A percentile compares a stretch with the other conserved stretches of the same genome.
phyloP scores from a whole-genome alignment of 1,284 basidiomycete genomes.

The Quambalaria eucalypti region DNA sequence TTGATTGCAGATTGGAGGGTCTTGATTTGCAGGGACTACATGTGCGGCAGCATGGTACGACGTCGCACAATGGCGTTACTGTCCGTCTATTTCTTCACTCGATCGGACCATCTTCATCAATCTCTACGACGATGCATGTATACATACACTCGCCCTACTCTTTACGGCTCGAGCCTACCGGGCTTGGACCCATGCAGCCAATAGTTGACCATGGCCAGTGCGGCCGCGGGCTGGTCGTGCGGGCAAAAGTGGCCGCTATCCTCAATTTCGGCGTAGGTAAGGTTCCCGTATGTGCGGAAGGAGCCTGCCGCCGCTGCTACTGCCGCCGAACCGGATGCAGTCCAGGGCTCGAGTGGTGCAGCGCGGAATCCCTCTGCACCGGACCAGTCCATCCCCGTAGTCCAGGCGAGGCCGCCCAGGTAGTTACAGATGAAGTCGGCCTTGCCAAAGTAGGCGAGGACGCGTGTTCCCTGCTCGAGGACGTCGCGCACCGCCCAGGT shows the following conservation, averaged over 20 bases:
- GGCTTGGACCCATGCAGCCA: conserved; percentile 25
- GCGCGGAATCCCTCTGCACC: conserved; percentile 23
- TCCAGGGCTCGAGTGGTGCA: conserved; percentile 23
- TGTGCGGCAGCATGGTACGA: too few species aligned
- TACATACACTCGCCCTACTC: too few species aligned
- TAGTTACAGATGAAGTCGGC: conserved; percentile 44
- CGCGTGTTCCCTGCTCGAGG: conserved; percentile 25
- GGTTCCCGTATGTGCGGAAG: conserved; percentile 18
- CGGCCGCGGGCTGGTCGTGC: conserved; percentile 30
- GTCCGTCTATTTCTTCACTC: too few species aligned
- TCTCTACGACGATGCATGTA: too few species aligned
- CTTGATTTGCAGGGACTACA: too few species aligned
- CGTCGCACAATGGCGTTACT: too few species aligned
- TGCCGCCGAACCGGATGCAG: background rate
- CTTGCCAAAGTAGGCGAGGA: conserved; percentile 32
- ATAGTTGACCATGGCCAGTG: conserved; percentile 30
- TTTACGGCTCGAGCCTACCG: background rate
- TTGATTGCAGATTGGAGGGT: too few species aligned
- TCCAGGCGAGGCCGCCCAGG: conserved; percentile 36
- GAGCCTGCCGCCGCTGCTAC: conserved; percentile 9
- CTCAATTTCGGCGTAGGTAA: conserved; percentile 36
- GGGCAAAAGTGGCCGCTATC: conserved; percentile 44
- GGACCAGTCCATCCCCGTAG: conserved; percentile 28
- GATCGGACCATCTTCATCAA: too few species aligned
- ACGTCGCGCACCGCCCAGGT: conserved; percentile 33